phyloP scores from a whole-genome alignment of 1,284 basidiomycete species.

The Paramarasmius palmivorus region DNA sequence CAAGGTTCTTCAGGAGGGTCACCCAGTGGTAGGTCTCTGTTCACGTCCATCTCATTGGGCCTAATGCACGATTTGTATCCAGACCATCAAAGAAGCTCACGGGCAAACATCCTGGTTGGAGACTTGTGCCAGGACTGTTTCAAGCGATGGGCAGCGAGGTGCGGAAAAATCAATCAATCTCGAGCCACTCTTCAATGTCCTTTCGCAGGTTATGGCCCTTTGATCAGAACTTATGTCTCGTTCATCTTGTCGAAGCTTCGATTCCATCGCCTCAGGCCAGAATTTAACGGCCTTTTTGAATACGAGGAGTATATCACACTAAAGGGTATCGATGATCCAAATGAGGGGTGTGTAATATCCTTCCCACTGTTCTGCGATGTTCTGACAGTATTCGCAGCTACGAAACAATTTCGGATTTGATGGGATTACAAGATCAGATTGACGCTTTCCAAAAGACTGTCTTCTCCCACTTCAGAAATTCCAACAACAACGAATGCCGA shows the following conservation, averaged over 20 bases:
- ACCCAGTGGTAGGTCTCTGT: slow-evolving; percentile 73
- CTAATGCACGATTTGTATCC: slow-evolving; percentile 8
- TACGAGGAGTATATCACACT: slow-evolving; percentile 96
- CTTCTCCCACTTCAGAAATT: slow-evolving; percentile 89
- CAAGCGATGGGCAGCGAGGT: slow-evolving; percentile 81
- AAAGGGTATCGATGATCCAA: slow-evolving; percentile 96
- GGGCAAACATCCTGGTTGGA: slow-evolving; percentile 97
- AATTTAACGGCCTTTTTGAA: slow-evolving; percentile 96
- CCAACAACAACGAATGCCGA: slow-evolving; percentile 92
- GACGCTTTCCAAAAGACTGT: slow-evolving; percentile 97
- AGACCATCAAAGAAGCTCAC: slow-evolving; percentile 95
- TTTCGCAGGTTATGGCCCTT: slow-evolving; percentile 77
- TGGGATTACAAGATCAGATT: slow-evolving; percentile 95
- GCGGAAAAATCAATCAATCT: slow-evolving; percentile 18
- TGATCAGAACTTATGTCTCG: slow-evolving; percentile 93
- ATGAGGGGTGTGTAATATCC: slow-evolving; percentile 82
- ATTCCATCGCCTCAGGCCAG: slow-evolving; percentile 90
- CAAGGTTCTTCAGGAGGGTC: slow-evolving; percentile 94
- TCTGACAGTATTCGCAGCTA: slow-evolving; percentile 56
- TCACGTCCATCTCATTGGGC: background rate
- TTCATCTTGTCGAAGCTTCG: slow-evolving; percentile 94
- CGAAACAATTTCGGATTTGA: slow-evolving; percentile 94
- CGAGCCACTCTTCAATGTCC: slow-evolving; percentile 5
- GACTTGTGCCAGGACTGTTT: slow-evolving; percentile 89
- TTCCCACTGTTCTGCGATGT: slow-evolving; percentile 6